phyloP scores from a whole-genome alignment of 805 yeast genomes.

The Candida pseudoglaebosa region DNA sequence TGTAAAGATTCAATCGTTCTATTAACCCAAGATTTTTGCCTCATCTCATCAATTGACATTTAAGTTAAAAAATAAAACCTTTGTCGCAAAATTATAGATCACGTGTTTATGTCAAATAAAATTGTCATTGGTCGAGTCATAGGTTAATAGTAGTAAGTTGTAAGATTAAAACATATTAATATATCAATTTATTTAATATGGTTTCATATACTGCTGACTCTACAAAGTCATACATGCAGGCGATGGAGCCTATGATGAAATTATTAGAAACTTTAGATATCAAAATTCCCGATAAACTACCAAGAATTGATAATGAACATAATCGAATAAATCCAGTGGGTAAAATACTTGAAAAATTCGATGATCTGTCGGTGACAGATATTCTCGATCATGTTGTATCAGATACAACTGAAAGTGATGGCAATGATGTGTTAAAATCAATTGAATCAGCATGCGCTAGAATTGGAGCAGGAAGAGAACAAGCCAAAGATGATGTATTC shows the following conservation, averaged over 20 bases:
- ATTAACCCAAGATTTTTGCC: neutral
- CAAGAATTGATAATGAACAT: slow-evolving; percentile 36
- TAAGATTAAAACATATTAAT: too few species aligned
- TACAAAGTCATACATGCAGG: slow-evolving; percentile 72
- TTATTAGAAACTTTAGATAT: slow-evolving; percentile 30
- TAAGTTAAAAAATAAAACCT: too few species aligned
- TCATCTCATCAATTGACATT: slow-evolving; percentile 6
- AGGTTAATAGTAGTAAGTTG: too few species aligned
- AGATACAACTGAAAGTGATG: slow-evolving; percentile 9
- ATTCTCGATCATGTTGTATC: slow-evolving; percentile 16
- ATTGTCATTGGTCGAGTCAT: neutral
- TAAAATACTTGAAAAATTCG: slow-evolving; percentile 33
- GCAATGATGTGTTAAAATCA: slow-evolving; percentile 12
- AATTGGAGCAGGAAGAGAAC: slow-evolving; percentile 29
- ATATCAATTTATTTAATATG: slow-evolving; percentile 17
- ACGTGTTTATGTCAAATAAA: too few species aligned
- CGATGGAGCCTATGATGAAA: slow-evolving; percentile 69
- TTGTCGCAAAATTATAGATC: too few species aligned
- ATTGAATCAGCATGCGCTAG: slow-evolving; percentile 28
- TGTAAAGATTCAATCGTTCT: neutral
- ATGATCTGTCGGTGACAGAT: slow-evolving; percentile 34
- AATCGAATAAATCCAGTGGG: slow-evolving; percentile 23
- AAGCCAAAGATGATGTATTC: slow-evolving; percentile 26
- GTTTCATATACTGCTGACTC: slow-evolving; percentile 49
- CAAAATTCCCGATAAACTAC: slow-evolving; percentile 20